Evolutionary conservation across 805 yeast genomes (phyloP), one percentile per base, ranked within the genome.

Genomic region (Komagataella phaffii): DNA sequence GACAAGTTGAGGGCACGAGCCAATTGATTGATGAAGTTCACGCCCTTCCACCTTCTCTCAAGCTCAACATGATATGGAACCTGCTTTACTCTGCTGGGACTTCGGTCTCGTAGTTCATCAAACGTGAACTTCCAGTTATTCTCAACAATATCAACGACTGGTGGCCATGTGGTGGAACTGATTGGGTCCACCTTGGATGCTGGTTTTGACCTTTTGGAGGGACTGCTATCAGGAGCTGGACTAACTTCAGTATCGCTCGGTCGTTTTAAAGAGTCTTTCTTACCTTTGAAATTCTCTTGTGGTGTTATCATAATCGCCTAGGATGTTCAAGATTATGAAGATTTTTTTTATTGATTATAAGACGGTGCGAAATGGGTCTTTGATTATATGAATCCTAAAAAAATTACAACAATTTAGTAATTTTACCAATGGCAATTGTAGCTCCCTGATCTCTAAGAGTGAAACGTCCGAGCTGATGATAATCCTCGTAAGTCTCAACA

Each of bases 401-500:
- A 18, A 17, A 44, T 12, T 77, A 83, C 67, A 89, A 73, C 57
- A 93, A 73, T 73, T 91, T 91, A 54, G 96, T 87, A 62, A 93
- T 88, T 72, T 91, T 90, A 72, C 99, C 99, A 69, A 93, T 93
- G 58, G 99, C 99, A 71, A 93, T 90, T 51, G 99, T 93, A 56
- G 82, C 82, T 66, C 98, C 99, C 74, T 93, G 98, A 71, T 93
- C 99, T 78, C 99, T 89, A 68, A 93, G 79, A 24, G 99, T 93
- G 70, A 93, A 93, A 72, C 99, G 83, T 66, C 99, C 99, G 62
- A 93, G 78, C 72, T 93, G 98, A 59, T 91, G 97, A 65, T 90
- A 88, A 64, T 88, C 95, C 59, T 76, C 82, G 67, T 85, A 93
- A 48, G 95, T 83, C 73, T 93, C 99, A 50, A 91, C 83, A 74